phyloP scores from a whole-genome alignment of 345 rosid species.

The Angophora floribunda region DNA sequence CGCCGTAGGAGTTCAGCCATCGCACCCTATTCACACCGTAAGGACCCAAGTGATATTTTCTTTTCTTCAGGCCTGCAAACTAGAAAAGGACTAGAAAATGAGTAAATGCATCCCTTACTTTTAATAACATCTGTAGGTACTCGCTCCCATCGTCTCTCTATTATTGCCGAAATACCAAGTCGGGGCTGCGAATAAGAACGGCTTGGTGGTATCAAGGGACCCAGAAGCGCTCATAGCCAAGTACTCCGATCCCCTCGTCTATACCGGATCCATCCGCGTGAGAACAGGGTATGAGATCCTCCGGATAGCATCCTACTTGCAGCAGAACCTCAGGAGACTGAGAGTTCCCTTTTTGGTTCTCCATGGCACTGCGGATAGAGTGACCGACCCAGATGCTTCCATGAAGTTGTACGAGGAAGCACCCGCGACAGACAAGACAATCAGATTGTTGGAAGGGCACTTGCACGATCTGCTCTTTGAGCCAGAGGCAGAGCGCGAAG shows the following conservation, averaged over 20 bases:
- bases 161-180: constrained; percentile 61
- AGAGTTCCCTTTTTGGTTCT: constrained; percentile 72
- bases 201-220: constrained; percentile 83
- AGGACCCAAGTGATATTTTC: background rate
- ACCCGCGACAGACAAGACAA: constrained; percentile 61
- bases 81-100: background rate
- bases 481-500: constrained; percentile 74
- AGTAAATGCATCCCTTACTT: background rate
- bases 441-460: constrained; percentile 60
- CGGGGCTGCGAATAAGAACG: constrained; percentile 77
- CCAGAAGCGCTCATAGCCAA: constrained; percentile 72
- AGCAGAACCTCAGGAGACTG: constrained; percentile 50
- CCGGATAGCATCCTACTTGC: constrained; percentile 54
- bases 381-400: constrained; percentile 79
- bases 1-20: constrained; percentile 92
- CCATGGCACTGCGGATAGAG: constrained; percentile 76
- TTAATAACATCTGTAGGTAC: constrained; percentile 24
- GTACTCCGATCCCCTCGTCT: constrained; percentile 86
- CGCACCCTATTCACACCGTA: constrained; percentile 77
- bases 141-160: constrained; percentile 75
- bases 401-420: constrained; percentile 57
- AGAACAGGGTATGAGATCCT: constrained; percentile 93
- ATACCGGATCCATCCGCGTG: constrained; percentile 76
- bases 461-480: constrained; percentile 87
- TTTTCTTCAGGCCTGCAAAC: background rate